These are phyloP conservation scores for Odontarrhena argentea DNA, from an alignment of 345 rosid species.

Conservation along the genomic window DNA sequence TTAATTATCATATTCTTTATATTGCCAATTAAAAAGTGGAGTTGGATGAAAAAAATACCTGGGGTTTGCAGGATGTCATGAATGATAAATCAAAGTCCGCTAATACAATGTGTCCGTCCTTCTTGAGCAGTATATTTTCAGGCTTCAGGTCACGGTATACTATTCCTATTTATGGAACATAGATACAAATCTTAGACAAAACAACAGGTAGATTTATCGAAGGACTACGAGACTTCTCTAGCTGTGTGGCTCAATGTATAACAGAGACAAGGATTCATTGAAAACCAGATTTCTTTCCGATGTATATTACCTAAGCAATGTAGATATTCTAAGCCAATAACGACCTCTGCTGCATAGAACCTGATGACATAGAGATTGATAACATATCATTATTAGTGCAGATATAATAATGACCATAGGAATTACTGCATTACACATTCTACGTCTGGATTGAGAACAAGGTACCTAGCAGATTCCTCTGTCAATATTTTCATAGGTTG, in stretches of 20 bases:
- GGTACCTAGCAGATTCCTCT: conserved; percentile 89
- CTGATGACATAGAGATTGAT: conserved; percentile 45
- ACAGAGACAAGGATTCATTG: conserved; percentile 7
- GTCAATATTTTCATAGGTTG: conserved; percentile 87
- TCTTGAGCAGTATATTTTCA: conserved; percentile 82
- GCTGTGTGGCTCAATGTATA: neutral
- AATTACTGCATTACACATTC: neutral
- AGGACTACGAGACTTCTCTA: neutral
- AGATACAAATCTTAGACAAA: conserved; percentile 8
- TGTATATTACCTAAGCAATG: conserved; percentile 81
- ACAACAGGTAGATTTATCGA: neutral
- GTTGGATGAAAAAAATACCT: conserved; percentile 47
- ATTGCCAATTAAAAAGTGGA: conserved; percentile 3
- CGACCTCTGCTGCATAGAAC: conserved; percentile 94
- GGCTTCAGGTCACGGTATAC: conserved; percentile 95
- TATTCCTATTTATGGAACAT: conserved; percentile 59
- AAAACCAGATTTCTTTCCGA: neutral
- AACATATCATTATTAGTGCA: conserved; percentile 9
- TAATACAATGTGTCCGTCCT: conserved; percentile 81
- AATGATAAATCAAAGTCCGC: conserved; percentile 95
- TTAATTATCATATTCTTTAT: conserved; percentile 5
- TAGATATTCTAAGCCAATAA: conserved; percentile 86
- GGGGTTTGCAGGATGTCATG: conserved; percentile 72
- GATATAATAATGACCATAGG: neutral
- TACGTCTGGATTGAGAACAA: neutral